phyloP scores from a whole-genome alignment of 768 basidiomycete species.

The Tulasnella sp. region DNA sequence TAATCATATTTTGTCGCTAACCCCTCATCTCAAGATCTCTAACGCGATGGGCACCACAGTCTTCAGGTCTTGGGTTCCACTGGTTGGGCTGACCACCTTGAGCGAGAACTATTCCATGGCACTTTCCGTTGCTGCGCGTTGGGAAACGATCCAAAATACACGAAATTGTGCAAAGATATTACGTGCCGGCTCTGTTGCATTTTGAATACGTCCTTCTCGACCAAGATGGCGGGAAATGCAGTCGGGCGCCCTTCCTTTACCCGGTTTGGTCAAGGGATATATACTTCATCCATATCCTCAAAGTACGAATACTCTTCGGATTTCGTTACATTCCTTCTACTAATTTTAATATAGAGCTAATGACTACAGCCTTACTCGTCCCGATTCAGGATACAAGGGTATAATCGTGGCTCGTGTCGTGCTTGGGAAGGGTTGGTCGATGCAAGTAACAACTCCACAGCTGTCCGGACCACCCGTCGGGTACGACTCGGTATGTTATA shows the following conservation, averaged over 20 bases:
- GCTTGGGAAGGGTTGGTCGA: neutral
- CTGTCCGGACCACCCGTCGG: neutral
- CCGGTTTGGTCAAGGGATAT: conserved; percentile 14
- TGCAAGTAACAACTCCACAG: neutral
- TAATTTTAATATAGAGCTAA: neutral
- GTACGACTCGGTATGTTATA: neutral
- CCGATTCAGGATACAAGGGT: neutral
- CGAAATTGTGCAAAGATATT: neutral
- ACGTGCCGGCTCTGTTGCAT: neutral
- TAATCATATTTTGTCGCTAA: neutral
- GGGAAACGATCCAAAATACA: neutral
- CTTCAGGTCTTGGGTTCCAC: neutral
- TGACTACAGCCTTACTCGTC: neutral
- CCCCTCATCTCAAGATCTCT: too few species aligned
- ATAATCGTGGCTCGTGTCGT: neutral
- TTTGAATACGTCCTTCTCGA: neutral
- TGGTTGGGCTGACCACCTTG: neutral
- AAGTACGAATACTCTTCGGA: neutral
- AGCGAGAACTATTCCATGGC: conserved; percentile 13
- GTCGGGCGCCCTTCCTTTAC: neutral
- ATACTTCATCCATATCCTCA: conserved; percentile 17
- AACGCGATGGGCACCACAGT: neutral
- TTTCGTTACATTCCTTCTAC: neutral
- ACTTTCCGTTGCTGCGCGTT: neutral
- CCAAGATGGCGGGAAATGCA: neutral